Conservation (phyloP, 352 stramenopile species). For the Phytophthora constricta region DNA sequence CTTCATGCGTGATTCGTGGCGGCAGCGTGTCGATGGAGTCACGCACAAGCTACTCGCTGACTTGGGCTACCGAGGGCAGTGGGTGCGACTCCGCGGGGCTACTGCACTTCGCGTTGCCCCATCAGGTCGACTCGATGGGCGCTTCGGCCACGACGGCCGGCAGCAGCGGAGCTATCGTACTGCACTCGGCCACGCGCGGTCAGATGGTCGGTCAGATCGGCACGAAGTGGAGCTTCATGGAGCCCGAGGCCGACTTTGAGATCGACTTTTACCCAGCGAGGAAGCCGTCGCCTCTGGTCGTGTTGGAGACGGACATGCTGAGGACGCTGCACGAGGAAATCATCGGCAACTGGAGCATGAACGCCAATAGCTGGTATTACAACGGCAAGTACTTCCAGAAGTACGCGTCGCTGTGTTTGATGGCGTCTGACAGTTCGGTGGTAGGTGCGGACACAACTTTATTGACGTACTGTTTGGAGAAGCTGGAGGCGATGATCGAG, state of each 20-base stretch:
- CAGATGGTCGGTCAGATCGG: slow-evolving; percentile 53
- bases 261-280: slow-evolving; percentile 64
- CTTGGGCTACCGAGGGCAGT: slow-evolving; percentile 54
- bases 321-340: slow-evolving; percentile 64
- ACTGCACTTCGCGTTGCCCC: slow-evolving; percentile 70
- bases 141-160: slow-evolving; percentile 17
- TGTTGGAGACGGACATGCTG: slow-evolving; percentile 50
- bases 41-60: slow-evolving; percentile 53
- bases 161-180: slow-evolving; percentile 35
- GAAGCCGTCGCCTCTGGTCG: slow-evolving; percentile 35
- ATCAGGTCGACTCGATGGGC: slow-evolving; percentile 62
- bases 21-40: slow-evolving; percentile 42
- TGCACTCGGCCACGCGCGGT: slow-evolving; percentile 66
- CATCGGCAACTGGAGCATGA: slow-evolving; percentile 51
- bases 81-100: slow-evolving; percentile 52
- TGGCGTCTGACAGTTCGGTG: slow-evolving; percentile 59
- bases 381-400: slow-evolving; percentile 83
- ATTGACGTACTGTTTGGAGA: slow-evolving; percentile 55
- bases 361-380: slow-evolving; percentile 73
- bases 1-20: slow-evolving; percentile 48
- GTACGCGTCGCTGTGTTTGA: slow-evolving; percentile 79
- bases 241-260: slow-evolving; percentile 55
- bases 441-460: slow-evolving; percentile 56
- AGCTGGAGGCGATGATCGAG: slow-evolving; percentile 61
- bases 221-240: slow-evolving; percentile 54